Percentiles rank a stretch among this genome's conserved stretches.
phyloP scores from a whole-genome alignment of 2,329 filamentous ascomycete genomes.

The Aspergillus sp. region DNA sequence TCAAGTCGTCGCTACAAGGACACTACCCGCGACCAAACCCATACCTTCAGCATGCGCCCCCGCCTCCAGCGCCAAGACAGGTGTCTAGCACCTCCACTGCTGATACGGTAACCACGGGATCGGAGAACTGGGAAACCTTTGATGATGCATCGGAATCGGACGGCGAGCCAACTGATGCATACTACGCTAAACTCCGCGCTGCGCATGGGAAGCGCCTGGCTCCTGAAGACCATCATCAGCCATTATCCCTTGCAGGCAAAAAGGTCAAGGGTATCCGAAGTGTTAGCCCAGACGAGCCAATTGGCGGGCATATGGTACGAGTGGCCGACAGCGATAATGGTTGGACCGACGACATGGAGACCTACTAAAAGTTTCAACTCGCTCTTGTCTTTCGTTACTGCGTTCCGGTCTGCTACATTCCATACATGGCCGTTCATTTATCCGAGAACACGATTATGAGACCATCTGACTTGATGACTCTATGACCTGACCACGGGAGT shows the following conservation, averaged over 20 bases:
- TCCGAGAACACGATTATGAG: slow-evolving; percentile 20
- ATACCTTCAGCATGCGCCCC: slow-evolving; percentile 36
- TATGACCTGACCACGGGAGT: slow-evolving; percentile 24
- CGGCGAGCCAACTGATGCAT: slow-evolving; percentile 71
- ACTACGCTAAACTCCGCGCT: slow-evolving; percentile 75
- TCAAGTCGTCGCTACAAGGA: slow-evolving; percentile 32
- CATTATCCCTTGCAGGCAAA: slow-evolving; percentile 36
- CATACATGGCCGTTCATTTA: slow-evolving; percentile 16
- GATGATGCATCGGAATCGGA: slow-evolving; percentile 78
- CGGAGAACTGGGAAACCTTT: slow-evolving; percentile 98
- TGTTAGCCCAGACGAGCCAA: slow-evolving; percentile 44
- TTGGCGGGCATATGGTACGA: slow-evolving; percentile 44
- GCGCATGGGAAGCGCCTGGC: slow-evolving; percentile 65
- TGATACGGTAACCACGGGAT: slow-evolving; percentile 71
- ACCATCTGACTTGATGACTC: slow-evolving; percentile 27
- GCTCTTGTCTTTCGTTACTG: slow-evolving; percentile 3
- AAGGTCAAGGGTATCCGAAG: slow-evolving; percentile 49
- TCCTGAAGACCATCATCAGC: slow-evolving; percentile 36
- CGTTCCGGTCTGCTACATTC: slow-evolving; percentile 10
- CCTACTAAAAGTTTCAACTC: slow-evolving; percentile 31
- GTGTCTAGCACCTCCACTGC: slow-evolving; percentile 68
- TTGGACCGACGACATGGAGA: slow-evolving; percentile 54
- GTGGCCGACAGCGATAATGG: slow-evolving; percentile 53
- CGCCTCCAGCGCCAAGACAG: slow-evolving; percentile 58
- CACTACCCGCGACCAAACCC: slow-evolving; percentile 36